Evolutionary conservation across 2,329 filamentous ascomycete species (phyloP).

Genomic region (Ceratocystis cubensis): DNA sequence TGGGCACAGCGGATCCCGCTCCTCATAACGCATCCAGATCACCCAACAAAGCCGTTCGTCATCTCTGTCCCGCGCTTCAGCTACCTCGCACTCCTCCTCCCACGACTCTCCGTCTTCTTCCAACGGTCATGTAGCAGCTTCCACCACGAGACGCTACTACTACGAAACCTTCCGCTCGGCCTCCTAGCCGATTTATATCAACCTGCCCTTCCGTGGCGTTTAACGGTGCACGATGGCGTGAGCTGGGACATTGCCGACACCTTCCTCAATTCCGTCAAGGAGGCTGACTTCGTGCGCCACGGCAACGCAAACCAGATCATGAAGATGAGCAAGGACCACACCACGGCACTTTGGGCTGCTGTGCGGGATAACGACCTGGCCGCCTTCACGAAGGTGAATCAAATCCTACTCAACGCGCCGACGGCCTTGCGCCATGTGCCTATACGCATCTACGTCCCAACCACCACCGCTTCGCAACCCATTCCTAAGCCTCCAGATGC

Average conservation of each 20-base stretch:
- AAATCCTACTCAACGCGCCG: conserved; percentile 62
- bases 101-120: conserved; percentile 43
- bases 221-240: conserved; percentile 42
- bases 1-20: conserved; percentile 45
- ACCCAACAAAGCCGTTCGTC: conserved; percentile 39
- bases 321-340: conserved; percentile 74
- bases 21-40: conserved; percentile 39
- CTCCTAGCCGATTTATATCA: conserved; percentile 46
- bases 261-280: conserved; percentile 52
- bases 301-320: conserved; percentile 84
- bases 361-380: conserved; percentile 65
- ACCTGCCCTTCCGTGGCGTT: conserved; percentile 41
- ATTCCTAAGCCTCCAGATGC: conserved; percentile 24
- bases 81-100: conserved; percentile 46
- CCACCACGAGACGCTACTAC: conserved; percentile 42
- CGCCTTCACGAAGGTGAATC: conserved; percentile 62
- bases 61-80: conserved; percentile 45
- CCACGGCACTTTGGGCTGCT: conserved; percentile 67
- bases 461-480: conserved; percentile 38
- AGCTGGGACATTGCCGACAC: conserved; percentile 50
- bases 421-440: conserved; percentile 72
- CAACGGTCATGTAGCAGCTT: conserved; percentile 44
- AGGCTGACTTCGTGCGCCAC: conserved; percentile 78
- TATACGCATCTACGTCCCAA: conserved; percentile 71
- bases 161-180: conserved; percentile 42